These are phyloP conservation scores for Colletotrichum cereale DNA, from an alignment of 2,329 filamentous ascomycete species.

Conservation along the genomic window DNA sequence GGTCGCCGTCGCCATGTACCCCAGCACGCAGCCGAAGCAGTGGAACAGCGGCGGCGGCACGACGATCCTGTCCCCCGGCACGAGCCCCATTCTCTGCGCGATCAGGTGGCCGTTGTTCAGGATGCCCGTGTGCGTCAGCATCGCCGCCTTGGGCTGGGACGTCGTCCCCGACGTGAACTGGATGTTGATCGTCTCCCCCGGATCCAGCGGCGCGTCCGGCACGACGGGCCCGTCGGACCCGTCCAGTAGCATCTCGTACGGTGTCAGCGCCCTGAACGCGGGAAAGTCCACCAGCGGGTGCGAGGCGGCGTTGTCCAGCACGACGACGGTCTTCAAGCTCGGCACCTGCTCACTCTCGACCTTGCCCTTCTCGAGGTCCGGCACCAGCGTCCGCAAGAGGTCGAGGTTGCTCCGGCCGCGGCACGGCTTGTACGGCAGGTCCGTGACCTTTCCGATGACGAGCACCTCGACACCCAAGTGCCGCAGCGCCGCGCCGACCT, in stretches of 20 bases:
- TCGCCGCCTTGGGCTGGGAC: constrained; percentile 89
- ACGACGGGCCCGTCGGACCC: constrained; percentile 50
- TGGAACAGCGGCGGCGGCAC: constrained; percentile 89
- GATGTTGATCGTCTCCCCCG: constrained; percentile 87
- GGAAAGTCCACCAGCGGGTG: constrained; percentile 61
- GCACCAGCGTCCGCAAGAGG: constrained; percentile 60
- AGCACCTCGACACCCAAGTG: constrained; percentile 82
- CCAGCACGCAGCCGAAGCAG: constrained; percentile 92
- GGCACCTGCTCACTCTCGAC: constrained; percentile 68
- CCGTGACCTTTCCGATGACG: constrained; percentile 89
- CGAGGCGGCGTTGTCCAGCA: constrained; percentile 80
- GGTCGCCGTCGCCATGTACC: constrained; percentile 96
- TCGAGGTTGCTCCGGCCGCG: constrained; percentile 65
- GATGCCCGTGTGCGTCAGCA: constrained; percentile 86
- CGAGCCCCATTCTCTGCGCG: constrained; percentile 86
- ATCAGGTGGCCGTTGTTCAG: constrained; percentile 93
- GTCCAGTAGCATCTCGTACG: constrained; percentile 57
- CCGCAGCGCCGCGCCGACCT: constrained; percentile 82
- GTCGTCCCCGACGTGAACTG: constrained; percentile 99
- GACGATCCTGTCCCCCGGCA: constrained; percentile 79
- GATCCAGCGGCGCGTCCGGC: constrained; percentile 62
- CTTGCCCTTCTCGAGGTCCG: constrained; percentile 50
- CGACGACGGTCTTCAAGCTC: constrained; percentile 76
- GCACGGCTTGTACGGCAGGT: constrained; percentile 76
- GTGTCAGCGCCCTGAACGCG: constrained; percentile 57